Conservation (phyloP, 2,329 filamentous ascomycete genomes). For the Huntiella moniliformis region DNA sequence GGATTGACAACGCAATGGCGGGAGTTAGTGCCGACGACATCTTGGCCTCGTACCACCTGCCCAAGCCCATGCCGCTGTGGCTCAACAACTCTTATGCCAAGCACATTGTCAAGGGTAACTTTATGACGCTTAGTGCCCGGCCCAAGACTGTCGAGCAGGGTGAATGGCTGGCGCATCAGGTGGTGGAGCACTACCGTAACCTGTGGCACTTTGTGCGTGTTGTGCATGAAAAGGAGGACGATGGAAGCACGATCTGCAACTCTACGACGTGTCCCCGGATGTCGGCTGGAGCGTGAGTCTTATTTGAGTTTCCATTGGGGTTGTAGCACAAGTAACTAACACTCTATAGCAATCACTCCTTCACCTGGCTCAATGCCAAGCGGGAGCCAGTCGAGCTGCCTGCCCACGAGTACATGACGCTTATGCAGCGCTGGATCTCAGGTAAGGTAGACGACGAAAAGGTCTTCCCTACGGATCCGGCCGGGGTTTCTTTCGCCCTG, state of each 20-base stretch:
- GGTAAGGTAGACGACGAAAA: constrained; percentile 81
- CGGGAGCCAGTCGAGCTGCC: constrained; percentile 81
- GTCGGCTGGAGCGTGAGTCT: constrained; percentile 76
- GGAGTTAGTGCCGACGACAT: constrained; percentile 33
- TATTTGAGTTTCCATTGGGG: neutral
- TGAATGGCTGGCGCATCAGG: constrained; percentile 92
- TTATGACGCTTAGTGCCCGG: constrained; percentile 83
- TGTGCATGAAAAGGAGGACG: constrained; percentile 68
- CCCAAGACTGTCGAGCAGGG: constrained; percentile 86
- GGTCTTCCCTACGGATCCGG: constrained; percentile 78
- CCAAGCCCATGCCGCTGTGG: constrained; percentile 51
- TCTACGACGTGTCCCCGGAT: constrained; percentile 69
- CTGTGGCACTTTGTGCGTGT: constrained; percentile 79
- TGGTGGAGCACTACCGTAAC: constrained; percentile 81
- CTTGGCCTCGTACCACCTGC: constrained; percentile 42
- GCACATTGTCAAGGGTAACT: constrained; percentile 91
- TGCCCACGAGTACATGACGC: constrained; percentile 80
- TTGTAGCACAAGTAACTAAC: neutral
- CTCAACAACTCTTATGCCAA: constrained; percentile 57
- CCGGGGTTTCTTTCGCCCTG: constrained; percentile 46
- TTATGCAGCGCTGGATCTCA: constrained; percentile 93
- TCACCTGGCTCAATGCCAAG: constrained; percentile 85
- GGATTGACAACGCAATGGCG: constrained; percentile 42
- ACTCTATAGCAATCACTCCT: constrained; percentile 56
- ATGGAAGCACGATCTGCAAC: constrained; percentile 67